Percentiles rank a stretch among this genome's conserved stretches.
These are phyloP conservation scores for Penicillium macrosclerotiorum DNA, from an alignment of 495 filamentous ascomycete genomes.

Conservation along the genomic window DNA sequence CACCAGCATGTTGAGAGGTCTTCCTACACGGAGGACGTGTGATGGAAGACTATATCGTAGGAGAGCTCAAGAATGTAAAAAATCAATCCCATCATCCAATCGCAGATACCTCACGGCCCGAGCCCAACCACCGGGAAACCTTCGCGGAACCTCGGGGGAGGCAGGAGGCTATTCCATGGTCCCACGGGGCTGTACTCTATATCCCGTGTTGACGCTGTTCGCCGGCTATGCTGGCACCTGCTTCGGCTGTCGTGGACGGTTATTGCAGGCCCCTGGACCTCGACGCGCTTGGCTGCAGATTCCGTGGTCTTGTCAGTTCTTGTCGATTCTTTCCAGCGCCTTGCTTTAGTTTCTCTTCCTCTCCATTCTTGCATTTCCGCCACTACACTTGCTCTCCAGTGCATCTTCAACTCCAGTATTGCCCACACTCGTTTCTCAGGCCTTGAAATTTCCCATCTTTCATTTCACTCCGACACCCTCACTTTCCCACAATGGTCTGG, in stretches of 20 bases:
- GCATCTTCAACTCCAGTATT: neutral
- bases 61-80: neutral
- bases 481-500: slow-evolving; percentile 36
- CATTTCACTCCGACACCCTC: neutral
- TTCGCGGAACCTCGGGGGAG: slow-evolving; percentile 7
- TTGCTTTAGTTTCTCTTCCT: slow-evolving; percentile 1
- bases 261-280: neutral
- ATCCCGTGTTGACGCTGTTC: slow-evolving; percentile 6
- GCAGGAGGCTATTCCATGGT: slow-evolving; percentile 12
- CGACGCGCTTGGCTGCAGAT: neutral
- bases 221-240: slow-evolving; percentile 12
- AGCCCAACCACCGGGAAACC: neutral
- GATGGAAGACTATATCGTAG: too few species aligned
- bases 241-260: slow-evolving; percentile 12
- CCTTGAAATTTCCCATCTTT: neutral
- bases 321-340: slow-evolving; percentile 3
- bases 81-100: too few species aligned
- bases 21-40: too few species aligned
- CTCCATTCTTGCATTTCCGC: slow-evolving; percentile 6
- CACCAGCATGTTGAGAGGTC: too few species aligned
- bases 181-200: too few species aligned
- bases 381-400: neutral
- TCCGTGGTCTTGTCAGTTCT: neutral
- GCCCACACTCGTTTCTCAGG: neutral
- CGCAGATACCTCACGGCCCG: too few species aligned